Conservation (phyloP, 208 protist species). For the Wallacemonas sp. region DNA sequence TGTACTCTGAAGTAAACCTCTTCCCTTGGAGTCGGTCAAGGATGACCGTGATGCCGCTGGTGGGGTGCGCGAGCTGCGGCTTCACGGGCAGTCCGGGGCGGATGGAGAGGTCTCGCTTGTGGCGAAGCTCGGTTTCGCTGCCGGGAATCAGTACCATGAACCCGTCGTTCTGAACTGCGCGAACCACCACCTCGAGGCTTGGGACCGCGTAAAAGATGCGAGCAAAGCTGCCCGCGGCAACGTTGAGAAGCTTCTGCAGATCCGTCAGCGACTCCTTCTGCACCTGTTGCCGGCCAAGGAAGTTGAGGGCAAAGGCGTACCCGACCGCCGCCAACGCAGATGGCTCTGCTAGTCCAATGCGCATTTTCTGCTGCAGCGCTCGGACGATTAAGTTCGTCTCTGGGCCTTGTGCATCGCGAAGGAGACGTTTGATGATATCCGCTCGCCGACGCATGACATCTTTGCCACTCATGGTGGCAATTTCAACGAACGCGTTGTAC, state of each 20-base stretch:
- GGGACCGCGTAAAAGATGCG: constrained; percentile 85
- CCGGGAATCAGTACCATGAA: constrained; percentile 72
- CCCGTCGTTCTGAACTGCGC: constrained; percentile 64
- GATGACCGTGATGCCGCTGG: constrained; percentile 91
- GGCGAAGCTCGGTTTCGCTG: constrained; percentile 27
- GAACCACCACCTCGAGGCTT: constrained; percentile 78
- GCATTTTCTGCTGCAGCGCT: constrained; percentile 96
- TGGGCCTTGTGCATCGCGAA: constrained; percentile 87
- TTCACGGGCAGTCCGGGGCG: constrained; percentile 95
- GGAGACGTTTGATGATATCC: constrained; percentile 92
- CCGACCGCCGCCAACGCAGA: constrained; percentile 95
- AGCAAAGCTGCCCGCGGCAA: constrained; percentile 46
- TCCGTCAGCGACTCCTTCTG: constrained; percentile 39
- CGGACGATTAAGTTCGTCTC: constrained; percentile 96
- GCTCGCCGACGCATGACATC: constrained; percentile 86
- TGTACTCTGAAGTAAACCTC: constrained; percentile 99
- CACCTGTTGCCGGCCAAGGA: constrained; percentile 35
- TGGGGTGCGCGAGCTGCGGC: constrained; percentile 99
- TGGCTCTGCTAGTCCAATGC: constrained; percentile 97
- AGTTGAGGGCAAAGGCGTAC: constrained; percentile 90
- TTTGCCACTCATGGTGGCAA: constrained; percentile 92
- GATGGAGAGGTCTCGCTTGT: constrained; percentile 65
- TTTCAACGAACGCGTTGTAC: constrained; percentile 86
- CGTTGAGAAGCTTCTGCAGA: constrained; percentile 69
- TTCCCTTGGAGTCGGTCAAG: constrained; percentile 78